Conservation (phyloP, 805 yeast species). For the Cyberlindnera subsufficiens region DNA sequence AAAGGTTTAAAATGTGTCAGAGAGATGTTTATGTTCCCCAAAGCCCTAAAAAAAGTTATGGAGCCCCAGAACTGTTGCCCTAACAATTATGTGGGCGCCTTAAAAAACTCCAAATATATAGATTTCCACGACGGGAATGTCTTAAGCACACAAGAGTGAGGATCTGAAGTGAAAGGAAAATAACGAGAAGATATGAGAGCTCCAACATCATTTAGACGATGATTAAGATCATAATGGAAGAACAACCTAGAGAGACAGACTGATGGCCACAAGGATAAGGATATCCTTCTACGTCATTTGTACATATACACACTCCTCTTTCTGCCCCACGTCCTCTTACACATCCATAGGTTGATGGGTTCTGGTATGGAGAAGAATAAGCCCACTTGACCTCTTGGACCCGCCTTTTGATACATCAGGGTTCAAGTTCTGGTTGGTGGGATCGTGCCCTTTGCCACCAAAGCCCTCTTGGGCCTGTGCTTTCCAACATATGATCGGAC, state of each 20-base stretch:
- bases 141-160: too few species aligned
- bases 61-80: too few species aligned
- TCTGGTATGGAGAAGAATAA: slow-evolving; percentile 58
- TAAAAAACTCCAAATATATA: too few species aligned
- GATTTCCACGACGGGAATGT: too few species aligned
- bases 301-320: slow-evolving; percentile 38
- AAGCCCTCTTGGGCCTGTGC: neutral
- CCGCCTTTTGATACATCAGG: slow-evolving; percentile 15
- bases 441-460: slow-evolving; percentile 37
- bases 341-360: slow-evolving; percentile 48
- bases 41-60: too few species aligned
- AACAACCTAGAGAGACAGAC: neutral
- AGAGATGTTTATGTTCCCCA: too few species aligned
- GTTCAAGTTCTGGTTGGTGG: slow-evolving; percentile 24
- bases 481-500: neutral
- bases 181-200: too few species aligned
- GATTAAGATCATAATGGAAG: neutral
- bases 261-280: neutral
- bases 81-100: too few species aligned
- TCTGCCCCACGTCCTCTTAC: slow-evolving; percentile 52
- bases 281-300: neutral
- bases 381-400: slow-evolving; percentile 27
- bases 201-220: neutral
- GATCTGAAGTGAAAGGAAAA: too few species aligned
- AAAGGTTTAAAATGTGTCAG: too few species aligned